Percentiles rank a stretch among this genome's conserved stretches.
These are phyloP conservation scores for Filosporella fistucella DNA, from an alignment of 495 filamentous ascomycete genomes.

Conservation along the genomic window DNA sequence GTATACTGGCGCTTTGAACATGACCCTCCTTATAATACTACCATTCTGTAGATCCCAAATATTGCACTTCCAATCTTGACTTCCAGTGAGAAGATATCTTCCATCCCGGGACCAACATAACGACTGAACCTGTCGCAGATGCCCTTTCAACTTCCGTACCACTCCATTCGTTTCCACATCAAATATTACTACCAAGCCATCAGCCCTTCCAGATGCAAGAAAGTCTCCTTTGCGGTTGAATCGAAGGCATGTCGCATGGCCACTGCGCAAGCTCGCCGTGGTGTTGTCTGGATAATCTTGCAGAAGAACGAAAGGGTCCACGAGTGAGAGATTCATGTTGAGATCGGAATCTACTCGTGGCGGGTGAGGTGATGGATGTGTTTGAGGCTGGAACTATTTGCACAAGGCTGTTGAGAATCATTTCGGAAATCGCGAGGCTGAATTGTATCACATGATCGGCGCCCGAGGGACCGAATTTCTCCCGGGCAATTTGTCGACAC, in stretches of 20 bases:
- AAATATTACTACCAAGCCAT: conserved; percentile 93
- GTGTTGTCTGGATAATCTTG: conserved; percentile 93
- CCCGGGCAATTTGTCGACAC: too few species aligned
- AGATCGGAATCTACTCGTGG: too few species aligned
- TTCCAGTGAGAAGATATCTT: conserved; percentile 88
- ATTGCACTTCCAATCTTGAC: conserved; percentile 91
- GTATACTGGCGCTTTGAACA: conserved; percentile 88
- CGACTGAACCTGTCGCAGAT: conserved; percentile 85
- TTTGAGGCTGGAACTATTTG: too few species aligned
- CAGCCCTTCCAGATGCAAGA: conserved; percentile 87
- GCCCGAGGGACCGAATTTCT: too few species aligned
- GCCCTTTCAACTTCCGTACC: conserved; percentile 85
- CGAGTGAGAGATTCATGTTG: conserved; percentile 78
- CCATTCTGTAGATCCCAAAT: conserved; percentile 83
- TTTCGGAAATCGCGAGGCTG: too few species aligned
- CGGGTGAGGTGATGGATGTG: too few species aligned
- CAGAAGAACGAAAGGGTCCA: conserved; percentile 79
- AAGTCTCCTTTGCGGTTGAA: conserved; percentile 95
- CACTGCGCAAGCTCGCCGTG: conserved; percentile 75
- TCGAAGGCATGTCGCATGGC: conserved; percentile 61
- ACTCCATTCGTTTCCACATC: conserved; percentile 96
- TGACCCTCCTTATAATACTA: conserved; percentile 62
- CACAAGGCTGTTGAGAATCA: too few species aligned
- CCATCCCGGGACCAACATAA: conserved; percentile 92
- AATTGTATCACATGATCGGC: too few species aligned